Evolutionary conservation across 148 eudicot species (phyloP), one percentile per base, ranked within the genome.

Genomic region (Salicornia ramosissima): DNA sequence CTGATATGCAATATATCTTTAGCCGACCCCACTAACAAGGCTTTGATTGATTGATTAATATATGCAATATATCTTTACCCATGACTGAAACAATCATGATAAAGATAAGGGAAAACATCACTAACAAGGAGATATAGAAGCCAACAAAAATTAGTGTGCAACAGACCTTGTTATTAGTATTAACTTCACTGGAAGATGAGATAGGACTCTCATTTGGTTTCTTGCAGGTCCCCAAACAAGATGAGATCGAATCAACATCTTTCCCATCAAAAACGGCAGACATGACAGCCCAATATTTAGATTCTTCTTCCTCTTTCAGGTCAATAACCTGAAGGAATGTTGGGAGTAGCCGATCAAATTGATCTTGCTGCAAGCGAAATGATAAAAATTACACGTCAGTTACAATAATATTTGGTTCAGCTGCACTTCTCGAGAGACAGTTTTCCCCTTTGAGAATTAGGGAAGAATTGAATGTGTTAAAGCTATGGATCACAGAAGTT

Each of bases 291-390:
- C 91, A 85, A 71, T 90, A 92, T 69, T 85, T 88, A 58, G 68
- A 78, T 77, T 85, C 91, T 70, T 92, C 98, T 73, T 76, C 70
- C 71, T 84, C 88, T 49, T 90, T 86, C 72, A 92, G 81, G 71
- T 90, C 87, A 72, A 90, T 92, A 31, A 92, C 79, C 80, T 92
- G 96, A 74, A 90, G 88, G 67, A 88, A 92, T 45, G 98, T 92
- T 58, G 98, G 98, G 56, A 92, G 75, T 53, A 88, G 83, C 56
- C 98, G 91, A 70, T 86, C 79, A 83, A 90, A 92, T 63, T 92
- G 98, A 74, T 92, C 98, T 86, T 88, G 88, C 98, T 92, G 96
- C 83, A 80, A 36, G 65, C 72, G 73, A 14, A 59, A 31, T 39
- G 53, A 33, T 43, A 64, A 65, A 46, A 30, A 29, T 70, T 46